A percentile compares a stretch with the other conserved stretches of the same genome.
phyloP scores from a whole-genome alignment of 306 rosid species.

The Bauhinia variegata region DNA sequence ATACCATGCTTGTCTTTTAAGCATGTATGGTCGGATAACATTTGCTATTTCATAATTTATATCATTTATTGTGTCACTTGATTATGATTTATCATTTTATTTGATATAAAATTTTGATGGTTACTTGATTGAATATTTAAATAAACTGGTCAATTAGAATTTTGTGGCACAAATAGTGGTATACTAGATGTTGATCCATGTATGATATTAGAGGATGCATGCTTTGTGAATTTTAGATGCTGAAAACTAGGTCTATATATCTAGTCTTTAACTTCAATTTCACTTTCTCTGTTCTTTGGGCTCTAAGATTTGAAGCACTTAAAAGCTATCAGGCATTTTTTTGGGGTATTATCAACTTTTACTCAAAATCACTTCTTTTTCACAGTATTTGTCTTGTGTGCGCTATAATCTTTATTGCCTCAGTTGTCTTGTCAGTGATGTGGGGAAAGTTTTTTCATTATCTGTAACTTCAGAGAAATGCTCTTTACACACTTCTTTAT shows the following conservation, averaged over 20 bases:
- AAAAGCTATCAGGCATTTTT: background rate
- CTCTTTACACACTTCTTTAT: no score
- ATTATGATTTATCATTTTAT: no score
- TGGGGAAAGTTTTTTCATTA: background rate
- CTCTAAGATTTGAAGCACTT: conserved; percentile 12
- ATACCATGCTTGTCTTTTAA: background rate
- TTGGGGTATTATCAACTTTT: background rate
- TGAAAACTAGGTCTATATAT: conserved; percentile 1
- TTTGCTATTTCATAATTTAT: no score
- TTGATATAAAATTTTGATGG: no score
- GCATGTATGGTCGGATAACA: background rate
- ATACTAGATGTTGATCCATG: no score
- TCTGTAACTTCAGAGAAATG: no score
- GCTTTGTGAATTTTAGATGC: background rate
- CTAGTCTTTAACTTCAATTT: conserved; percentile 4
- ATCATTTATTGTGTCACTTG: no score
- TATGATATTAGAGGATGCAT: background rate
- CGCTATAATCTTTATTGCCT: background rate
- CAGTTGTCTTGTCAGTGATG: conserved; percentile 21
- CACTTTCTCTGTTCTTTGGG: conserved; percentile 4
- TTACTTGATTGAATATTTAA: no score
- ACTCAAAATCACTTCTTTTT: background rate
- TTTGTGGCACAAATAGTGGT: no score
- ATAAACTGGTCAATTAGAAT: no score
- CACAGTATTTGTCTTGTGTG: background rate